phyloP scores from a whole-genome alignment of 1,139 yeast genomes.

The Suhomyces atakaporum region DNA sequence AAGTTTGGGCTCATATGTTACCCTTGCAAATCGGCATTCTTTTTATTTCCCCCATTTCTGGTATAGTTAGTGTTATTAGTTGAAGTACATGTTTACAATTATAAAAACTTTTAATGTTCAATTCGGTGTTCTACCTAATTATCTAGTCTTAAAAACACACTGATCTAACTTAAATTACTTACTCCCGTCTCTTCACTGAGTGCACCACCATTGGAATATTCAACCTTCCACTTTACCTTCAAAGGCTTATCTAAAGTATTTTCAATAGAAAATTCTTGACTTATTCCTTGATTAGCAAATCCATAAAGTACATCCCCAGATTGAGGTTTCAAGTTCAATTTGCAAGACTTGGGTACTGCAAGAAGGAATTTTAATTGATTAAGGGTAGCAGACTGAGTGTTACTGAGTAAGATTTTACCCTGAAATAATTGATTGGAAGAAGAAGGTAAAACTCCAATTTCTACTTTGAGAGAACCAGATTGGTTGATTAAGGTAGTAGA shows the following conservation, averaged over 20 bases:
- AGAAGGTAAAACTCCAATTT: slow-evolving; percentile 43
- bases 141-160: neutral
- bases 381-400: slow-evolving; percentile 36
- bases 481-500: slow-evolving; percentile 38
- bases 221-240: slow-evolving; percentile 82
- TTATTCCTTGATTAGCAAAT: slow-evolving; percentile 53
- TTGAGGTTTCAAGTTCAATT: slow-evolving; percentile 69
- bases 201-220: slow-evolving; percentile 52
- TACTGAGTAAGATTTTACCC: slow-evolving; percentile 47
- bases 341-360: slow-evolving; percentile 80
- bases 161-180: slow-evolving; percentile 25
- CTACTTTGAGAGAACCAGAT: slow-evolving; percentile 55
- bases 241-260: slow-evolving; percentile 51
- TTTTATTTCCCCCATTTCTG: too few species aligned
- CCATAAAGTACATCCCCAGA: slow-evolving; percentile 58
- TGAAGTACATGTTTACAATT: too few species aligned
- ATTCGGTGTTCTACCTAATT: neutral
- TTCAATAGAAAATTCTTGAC: slow-evolving; percentile 61
- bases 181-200: slow-evolving; percentile 61
- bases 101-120: neutral
- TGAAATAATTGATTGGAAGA: slow-evolving; percentile 42
- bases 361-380: slow-evolving; percentile 62
- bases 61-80: too few species aligned
- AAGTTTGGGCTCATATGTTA: too few species aligned
- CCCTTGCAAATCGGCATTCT: too few species aligned